Conservation (phyloP, 2,329 filamentous ascomycete genomes). For the Oidium heveae region DNA sequence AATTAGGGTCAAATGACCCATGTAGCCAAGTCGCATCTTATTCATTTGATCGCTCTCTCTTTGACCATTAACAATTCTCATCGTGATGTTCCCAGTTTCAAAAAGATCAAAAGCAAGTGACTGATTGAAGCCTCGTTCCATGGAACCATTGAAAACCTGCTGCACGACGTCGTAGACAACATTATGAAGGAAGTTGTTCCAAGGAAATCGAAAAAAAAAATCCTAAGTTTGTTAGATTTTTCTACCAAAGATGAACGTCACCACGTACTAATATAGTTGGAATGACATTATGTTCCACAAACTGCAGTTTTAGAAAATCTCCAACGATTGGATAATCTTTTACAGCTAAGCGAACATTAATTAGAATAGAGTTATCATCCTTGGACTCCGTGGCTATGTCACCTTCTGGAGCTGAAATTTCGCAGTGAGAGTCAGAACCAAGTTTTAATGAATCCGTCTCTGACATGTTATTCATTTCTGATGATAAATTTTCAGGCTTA, state of each 20-base stretch:
- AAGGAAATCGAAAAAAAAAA: slow-evolving; percentile 95
- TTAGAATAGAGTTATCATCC: neutral
- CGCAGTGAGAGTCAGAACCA: too few species aligned
- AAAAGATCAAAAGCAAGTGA: slow-evolving; percentile 80
- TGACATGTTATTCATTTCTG: too few species aligned
- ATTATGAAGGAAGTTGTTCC: slow-evolving; percentile 99
- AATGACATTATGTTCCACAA: slow-evolving; percentile 82
- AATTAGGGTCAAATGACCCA: slow-evolving; percentile 92
- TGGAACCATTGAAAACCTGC: slow-evolving; percentile 94
- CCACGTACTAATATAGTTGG: slow-evolving; percentile 71
- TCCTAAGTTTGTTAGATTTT: slow-evolving; percentile 26
- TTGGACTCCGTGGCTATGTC: neutral
- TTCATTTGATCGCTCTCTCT: slow-evolving; percentile 65
- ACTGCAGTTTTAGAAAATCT: slow-evolving; percentile 85
- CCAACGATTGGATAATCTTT: slow-evolving; percentile 40
- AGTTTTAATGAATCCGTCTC: too few species aligned
- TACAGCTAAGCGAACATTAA: neutral
- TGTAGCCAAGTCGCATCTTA: slow-evolving; percentile 86
- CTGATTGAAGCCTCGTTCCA: slow-evolving; percentile 87
- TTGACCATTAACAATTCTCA: slow-evolving; percentile 80
- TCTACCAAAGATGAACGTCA: neutral
- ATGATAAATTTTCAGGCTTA: too few species aligned
- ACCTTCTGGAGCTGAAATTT: neutral
- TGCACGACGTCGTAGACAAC: slow-evolving; percentile 98
- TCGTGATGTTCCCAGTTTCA: slow-evolving; percentile 68